Conservation (phyloP, 805 yeast species). For the Yamadazyma akitaensis region DNA sequence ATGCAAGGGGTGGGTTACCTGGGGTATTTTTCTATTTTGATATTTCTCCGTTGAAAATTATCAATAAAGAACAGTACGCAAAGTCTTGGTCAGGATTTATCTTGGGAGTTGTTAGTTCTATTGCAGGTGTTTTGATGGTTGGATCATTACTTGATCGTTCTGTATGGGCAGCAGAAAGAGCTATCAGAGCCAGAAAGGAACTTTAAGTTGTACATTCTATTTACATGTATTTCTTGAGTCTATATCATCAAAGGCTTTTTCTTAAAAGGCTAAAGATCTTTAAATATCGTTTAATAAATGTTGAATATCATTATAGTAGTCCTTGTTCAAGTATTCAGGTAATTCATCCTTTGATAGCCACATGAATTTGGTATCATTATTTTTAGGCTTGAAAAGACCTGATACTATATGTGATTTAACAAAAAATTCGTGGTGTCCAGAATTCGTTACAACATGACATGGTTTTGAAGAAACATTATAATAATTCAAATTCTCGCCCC, state of each 20-base stretch:
- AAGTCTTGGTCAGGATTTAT: slow-evolving; percentile 82
- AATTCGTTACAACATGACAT: slow-evolving; percentile 59
- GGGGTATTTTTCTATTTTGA: slow-evolving; percentile 87
- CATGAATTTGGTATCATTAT: slow-evolving; percentile 49
- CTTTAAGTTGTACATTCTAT: slow-evolving; percentile 17
- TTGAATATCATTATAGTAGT: slow-evolving; percentile 55
- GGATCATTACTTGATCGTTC: slow-evolving; percentile 87
- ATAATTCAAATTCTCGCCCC: slow-evolving; percentile 74
- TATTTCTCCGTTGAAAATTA: slow-evolving; percentile 88
- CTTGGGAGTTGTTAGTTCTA: slow-evolving; percentile 77
- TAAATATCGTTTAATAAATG: slow-evolving; percentile 45
- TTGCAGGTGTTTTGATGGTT: slow-evolving; percentile 91
- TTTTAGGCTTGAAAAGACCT: slow-evolving; percentile 59
- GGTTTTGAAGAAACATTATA: slow-evolving; percentile 94
- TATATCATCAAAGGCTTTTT: slow-evolving; percentile 15
- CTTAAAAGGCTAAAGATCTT: not conserved
- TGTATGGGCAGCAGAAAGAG: slow-evolving; percentile 84
- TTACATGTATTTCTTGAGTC: slow-evolving; percentile 6
- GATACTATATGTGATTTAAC: slow-evolving; percentile 86
- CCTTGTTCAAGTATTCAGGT: slow-evolving; percentile 44
- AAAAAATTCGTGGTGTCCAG: slow-evolving; percentile 53
- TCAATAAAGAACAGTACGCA: slow-evolving; percentile 71
- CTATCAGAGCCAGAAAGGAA: slow-evolving; percentile 64
- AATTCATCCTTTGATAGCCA: slow-evolving; percentile 89
- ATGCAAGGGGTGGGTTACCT: slow-evolving; percentile 84